Conservation (phyloP, 2,329 filamentous ascomycete species). For the Zasmidium angulare region DNA sequence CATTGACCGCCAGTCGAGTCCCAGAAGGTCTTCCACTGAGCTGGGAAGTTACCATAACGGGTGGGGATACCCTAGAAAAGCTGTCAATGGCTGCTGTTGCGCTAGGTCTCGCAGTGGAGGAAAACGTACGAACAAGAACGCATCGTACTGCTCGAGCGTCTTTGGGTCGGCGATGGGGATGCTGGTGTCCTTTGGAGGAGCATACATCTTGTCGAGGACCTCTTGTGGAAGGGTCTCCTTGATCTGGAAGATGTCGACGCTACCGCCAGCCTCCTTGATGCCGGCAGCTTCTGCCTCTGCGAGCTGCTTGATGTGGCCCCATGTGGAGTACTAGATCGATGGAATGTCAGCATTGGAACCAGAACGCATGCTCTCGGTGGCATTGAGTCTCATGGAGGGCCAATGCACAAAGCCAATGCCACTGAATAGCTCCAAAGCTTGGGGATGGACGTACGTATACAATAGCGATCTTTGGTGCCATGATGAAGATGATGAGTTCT, state of each 20-base stretch:
- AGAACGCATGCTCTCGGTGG: too few species aligned
- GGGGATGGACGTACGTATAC: constrained; percentile 66
- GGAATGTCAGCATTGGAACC: neutral
- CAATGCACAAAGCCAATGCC: neutral
- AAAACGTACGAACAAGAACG: constrained; percentile 42
- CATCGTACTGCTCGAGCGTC: constrained; percentile 74
- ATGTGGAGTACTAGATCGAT: constrained; percentile 20
- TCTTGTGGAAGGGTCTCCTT: constrained; percentile 83
- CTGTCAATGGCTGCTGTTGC: too few species aligned
- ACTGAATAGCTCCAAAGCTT: neutral
- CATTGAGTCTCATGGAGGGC: too few species aligned
- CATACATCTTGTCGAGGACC: constrained; percentile 87
- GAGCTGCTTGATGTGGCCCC: constrained; percentile 73
- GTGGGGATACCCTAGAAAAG: constrained; percentile 73
- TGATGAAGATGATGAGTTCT: constrained; percentile 45
- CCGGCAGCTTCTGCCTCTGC: constrained; percentile 90
- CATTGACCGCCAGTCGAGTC: constrained; percentile 76
- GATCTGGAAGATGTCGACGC: constrained; percentile 81
- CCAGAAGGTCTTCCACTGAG: constrained; percentile 93
- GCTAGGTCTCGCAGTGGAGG: too few species aligned
- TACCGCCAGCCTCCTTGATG: constrained; percentile 82
- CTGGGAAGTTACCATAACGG: constrained; percentile 94
- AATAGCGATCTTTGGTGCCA: constrained; percentile 91
- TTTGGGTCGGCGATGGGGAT: constrained; percentile 62
- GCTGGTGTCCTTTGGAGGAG: constrained; percentile 69